Percentiles rank a stretch among this genome's conserved stretches.
Conservation (phyloP, 345 rosid genomes). For the Pistacia atlantica region DNA sequence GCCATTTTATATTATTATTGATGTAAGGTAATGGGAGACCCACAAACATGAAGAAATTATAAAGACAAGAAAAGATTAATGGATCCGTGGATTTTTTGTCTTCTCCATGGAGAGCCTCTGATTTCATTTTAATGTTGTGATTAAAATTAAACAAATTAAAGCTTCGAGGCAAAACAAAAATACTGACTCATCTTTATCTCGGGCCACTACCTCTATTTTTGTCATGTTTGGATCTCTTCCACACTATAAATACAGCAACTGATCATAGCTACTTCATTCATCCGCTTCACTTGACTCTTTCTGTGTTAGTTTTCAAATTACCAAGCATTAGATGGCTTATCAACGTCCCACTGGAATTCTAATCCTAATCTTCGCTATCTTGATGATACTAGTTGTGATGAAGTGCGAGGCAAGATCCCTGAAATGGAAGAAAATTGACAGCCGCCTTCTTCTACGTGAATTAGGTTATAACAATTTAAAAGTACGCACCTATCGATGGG, state of each 20-base stretch:
- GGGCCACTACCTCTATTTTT: conserved; percentile 7
- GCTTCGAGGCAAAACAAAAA: conserved; percentile 16
- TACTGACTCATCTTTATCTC: conserved; percentile 22
- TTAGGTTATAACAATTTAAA: conserved; percentile 24
- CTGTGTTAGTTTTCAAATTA: not conserved
- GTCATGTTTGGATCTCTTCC: not conserved
- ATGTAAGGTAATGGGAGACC: conserved; percentile 16
- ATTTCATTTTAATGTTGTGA: conserved; percentile 6
- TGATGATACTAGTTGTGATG: conserved; percentile 17
- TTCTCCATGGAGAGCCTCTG: not conserved
- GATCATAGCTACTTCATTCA: not conserved
- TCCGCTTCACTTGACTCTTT: not conserved
- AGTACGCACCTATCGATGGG: conserved; percentile 14
- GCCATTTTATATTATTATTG: conserved; percentile 10
- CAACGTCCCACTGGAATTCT: conserved; percentile 1
- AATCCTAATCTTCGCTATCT: not conserved
- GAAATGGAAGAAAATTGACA: not conserved
- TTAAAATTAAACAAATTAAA: conserved; percentile 7
- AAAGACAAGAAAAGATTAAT: not conserved
- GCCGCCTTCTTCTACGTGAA: conserved; percentile 28
- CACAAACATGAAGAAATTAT: conserved; percentile 6
- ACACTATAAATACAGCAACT: conserved; percentile 23
- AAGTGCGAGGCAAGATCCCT: conserved; percentile 19
- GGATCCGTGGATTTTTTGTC: conserved; percentile 9
- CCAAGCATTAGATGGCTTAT: conserved; percentile 18